These are phyloP conservation scores for Exserohilum turcica DNA, from an alignment of 2,329 filamentous ascomycete genomes.

Conservation along the genomic window DNA sequence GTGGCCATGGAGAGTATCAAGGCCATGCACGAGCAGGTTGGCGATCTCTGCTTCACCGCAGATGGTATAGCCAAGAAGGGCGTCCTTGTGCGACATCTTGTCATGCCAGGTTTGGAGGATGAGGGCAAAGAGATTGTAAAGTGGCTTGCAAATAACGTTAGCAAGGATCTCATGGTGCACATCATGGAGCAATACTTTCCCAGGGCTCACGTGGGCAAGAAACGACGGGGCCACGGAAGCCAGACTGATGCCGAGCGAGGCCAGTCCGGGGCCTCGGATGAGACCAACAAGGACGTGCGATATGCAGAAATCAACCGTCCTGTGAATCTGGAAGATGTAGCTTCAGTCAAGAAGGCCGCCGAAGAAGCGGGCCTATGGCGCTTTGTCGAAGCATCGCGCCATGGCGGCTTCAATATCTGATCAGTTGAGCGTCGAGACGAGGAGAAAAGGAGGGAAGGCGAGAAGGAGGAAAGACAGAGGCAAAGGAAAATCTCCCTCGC, in stretches of 20 bases:
- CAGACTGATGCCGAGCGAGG: no score
- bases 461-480: no score
- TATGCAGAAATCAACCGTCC: constrained; percentile 82
- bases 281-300: constrained; percentile 57
- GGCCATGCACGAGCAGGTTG: constrained; percentile 80
- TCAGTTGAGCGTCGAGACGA: background rate
- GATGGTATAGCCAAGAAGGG: constrained; percentile 82
- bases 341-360: constrained; percentile 69
- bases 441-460: background rate
- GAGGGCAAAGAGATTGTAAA: constrained; percentile 76
- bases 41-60: constrained; percentile 78
- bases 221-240: constrained; percentile 46
- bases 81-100: constrained; percentile 75
- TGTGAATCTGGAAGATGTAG: constrained; percentile 68
- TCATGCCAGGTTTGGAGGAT: constrained; percentile 80
- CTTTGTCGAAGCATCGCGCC: constrained; percentile 69
- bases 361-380: constrained; percentile 76
- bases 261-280: constrained; percentile 38
- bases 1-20: constrained; percentile 77
- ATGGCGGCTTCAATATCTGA: constrained; percentile 60
- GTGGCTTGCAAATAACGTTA: constrained; percentile 75
- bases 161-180: constrained; percentile 77
- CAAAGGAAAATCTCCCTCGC: background rate
- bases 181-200: constrained; percentile 91
- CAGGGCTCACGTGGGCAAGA: constrained; percentile 79